phyloP scores from a whole-genome alignment of 345 rosid genomes.

The Linum trigynum region DNA sequence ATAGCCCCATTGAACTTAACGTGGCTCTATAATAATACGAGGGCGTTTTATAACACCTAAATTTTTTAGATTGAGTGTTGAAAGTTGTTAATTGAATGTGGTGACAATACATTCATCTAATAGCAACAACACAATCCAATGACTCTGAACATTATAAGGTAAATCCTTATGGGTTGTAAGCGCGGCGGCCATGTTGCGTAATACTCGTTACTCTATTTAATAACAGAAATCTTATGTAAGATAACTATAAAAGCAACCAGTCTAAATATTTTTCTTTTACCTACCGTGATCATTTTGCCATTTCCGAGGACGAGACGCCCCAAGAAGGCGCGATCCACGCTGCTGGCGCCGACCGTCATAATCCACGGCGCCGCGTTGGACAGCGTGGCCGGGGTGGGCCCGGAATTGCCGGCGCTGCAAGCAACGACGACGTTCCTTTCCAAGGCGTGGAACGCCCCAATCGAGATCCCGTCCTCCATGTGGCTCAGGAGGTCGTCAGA shows the following conservation, averaged over 20 bases:
- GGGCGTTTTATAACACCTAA: no score
- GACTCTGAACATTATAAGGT: no score
- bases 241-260: neutral
- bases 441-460: conserved; percentile 58
- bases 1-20: no score
- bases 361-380: conserved; percentile 74
- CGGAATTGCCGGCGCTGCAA: conserved; percentile 62
- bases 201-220: no score
- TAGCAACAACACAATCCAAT: neutral
- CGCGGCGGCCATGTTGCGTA: no score
- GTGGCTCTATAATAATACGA: no score
- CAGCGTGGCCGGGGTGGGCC: conserved; percentile 51
- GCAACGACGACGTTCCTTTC: conserved; percentile 51
- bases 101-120: neutral
- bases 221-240: no score
- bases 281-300: conserved; percentile 46
- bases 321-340: conserved; percentile 48
- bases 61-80: no score
- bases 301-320: conserved; percentile 52
- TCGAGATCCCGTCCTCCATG: conserved; percentile 37
- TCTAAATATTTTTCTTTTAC: neutral
- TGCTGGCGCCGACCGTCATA: conserved; percentile 73
- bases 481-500: conserved; percentile 7
- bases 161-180: no score
- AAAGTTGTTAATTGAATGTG: neutral